Conservation (phyloP, 2,329 filamentous ascomycete genomes). For the Tolypocladium tundrense region DNA sequence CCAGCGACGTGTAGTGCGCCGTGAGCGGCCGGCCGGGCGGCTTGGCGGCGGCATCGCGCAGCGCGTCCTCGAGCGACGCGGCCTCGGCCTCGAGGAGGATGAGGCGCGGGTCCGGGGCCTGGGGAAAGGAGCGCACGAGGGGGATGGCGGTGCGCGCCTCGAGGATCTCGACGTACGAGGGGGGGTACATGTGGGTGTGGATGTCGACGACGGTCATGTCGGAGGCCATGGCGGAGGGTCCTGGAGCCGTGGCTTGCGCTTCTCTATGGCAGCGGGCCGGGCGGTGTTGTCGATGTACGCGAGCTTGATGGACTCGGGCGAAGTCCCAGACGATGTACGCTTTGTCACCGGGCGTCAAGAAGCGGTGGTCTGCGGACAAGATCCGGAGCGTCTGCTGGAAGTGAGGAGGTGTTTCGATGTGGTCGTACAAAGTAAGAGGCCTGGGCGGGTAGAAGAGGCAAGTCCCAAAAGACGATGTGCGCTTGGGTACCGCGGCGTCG, state of each 20-base stretch:
- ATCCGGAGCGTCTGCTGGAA: not conserved
- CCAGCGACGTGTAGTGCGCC: constrained; percentile 70
- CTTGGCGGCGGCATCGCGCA: constrained; percentile 42
- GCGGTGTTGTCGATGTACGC: not conserved
- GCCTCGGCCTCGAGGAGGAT: constrained; percentile 50
- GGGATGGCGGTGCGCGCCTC: constrained; percentile 53
- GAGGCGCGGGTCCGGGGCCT: constrained; percentile 47
- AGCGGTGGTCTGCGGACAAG: not conserved
- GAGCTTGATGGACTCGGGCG: not conserved
- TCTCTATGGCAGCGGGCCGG: not conserved
- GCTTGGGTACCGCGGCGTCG: not conserved
- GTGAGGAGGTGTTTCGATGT: not conserved
- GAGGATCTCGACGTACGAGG: constrained; percentile 51
- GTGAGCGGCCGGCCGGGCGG: constrained; percentile 74
- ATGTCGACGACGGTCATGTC: constrained; percentile 46
- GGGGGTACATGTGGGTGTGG: constrained; percentile 62
- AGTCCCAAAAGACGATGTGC: not conserved
- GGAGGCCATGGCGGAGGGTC: constrained; percentile 1
- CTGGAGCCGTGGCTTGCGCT: not conserved
- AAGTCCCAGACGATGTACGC: not conserved
- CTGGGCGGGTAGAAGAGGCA: not conserved
- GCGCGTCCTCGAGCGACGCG: constrained; percentile 35
- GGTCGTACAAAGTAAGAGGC: no score
- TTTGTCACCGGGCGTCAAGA: not conserved
- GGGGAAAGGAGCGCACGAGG: constrained; percentile 57